Conservation (phyloP, 2,329 filamentous ascomycete genomes). For the Cladosporium sp. region DNA sequence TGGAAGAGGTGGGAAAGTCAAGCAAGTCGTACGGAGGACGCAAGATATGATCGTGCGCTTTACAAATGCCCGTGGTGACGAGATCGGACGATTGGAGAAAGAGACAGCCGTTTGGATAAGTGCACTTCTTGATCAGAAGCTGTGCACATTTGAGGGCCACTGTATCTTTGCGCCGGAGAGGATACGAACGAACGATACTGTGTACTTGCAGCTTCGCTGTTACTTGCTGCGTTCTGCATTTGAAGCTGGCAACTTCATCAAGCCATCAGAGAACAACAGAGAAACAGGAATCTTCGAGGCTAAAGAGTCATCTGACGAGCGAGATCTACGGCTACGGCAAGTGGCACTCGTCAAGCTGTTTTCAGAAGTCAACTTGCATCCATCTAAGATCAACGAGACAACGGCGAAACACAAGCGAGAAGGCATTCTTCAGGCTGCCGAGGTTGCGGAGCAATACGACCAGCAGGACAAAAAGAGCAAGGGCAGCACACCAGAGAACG, state of each 20-base stretch:
- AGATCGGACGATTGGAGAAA: constrained; percentile 83
- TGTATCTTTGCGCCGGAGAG: constrained; percentile 88
- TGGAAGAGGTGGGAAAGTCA: constrained; percentile 44
- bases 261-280: constrained; percentile 68
- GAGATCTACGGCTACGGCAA: constrained; percentile 78
- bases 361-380: constrained; percentile 81
- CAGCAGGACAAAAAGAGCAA: constrained; percentile 58
- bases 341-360: constrained; percentile 86
- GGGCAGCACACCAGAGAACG: constrained; percentile 40
- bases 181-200: constrained; percentile 84
- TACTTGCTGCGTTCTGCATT: constrained; percentile 77
- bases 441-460: constrained; percentile 75
- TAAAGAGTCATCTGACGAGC: constrained; percentile 83
- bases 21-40: constrained; percentile 62
- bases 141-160: constrained; percentile 82
- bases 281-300: constrained; percentile 77
- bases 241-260: constrained; percentile 61
- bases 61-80: constrained; percentile 74
- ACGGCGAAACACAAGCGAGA: constrained; percentile 80
- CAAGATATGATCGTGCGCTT: constrained; percentile 91
- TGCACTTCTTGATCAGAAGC: constrained; percentile 82
- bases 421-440: constrained; percentile 81
- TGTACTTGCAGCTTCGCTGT: constrained; percentile 86
- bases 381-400: constrained; percentile 71
- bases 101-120: constrained; percentile 92